Percentiles rank a stretch among this genome's conserved stretches.
These are phyloP conservation scores for Fusarium guadeloupense DNA, from an alignment of 2,329 filamentous ascomycete genomes.

Conservation along the genomic window DNA sequence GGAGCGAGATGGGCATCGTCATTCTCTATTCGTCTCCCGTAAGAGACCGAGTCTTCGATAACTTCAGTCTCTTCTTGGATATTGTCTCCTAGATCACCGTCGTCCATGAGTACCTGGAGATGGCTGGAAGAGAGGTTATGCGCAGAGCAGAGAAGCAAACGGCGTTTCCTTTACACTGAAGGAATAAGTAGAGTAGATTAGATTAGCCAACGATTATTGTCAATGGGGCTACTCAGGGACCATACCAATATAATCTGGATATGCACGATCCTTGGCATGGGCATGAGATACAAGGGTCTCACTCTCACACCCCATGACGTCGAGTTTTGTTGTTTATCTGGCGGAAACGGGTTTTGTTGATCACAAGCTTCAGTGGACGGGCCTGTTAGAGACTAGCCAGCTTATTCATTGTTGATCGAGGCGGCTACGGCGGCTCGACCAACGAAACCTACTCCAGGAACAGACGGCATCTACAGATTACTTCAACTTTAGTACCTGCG, in stretches of 20 bases:
- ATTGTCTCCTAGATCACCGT: conserved; percentile 51
- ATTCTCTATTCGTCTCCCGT: conserved; percentile 46
- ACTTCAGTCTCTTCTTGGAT: conserved; percentile 49
- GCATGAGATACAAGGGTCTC: too few species aligned
- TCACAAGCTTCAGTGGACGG: background rate
- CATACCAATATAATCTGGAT: background rate
- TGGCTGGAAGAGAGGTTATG: background rate
- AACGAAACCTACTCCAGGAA: background rate
- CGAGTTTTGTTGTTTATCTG: conserved; percentile 2
- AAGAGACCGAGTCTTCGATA: conserved; percentile 39
- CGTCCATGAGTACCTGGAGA: conserved; percentile 49
- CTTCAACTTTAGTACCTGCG: too few species aligned
- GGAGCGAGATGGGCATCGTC: conserved; percentile 57
- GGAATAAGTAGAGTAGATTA: background rate
- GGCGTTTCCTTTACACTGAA: background rate
- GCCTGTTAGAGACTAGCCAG: conserved; percentile 7
- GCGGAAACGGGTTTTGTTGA: conserved; percentile 8
- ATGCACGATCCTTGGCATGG: conserved; percentile 11
- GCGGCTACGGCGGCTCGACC: conserved; percentile 17
- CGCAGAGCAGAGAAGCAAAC: background rate
- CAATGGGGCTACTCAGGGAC: background rate
- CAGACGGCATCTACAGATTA: too few species aligned
- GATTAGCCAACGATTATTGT: too few species aligned
- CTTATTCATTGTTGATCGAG: background rate
- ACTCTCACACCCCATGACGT: conserved; percentile 16